Evolutionary conservation across 768 basidiomycete genomes (phyloP), one percentile per base, ranked within the genome.

Genomic region (Boletellus sp.): DNA sequence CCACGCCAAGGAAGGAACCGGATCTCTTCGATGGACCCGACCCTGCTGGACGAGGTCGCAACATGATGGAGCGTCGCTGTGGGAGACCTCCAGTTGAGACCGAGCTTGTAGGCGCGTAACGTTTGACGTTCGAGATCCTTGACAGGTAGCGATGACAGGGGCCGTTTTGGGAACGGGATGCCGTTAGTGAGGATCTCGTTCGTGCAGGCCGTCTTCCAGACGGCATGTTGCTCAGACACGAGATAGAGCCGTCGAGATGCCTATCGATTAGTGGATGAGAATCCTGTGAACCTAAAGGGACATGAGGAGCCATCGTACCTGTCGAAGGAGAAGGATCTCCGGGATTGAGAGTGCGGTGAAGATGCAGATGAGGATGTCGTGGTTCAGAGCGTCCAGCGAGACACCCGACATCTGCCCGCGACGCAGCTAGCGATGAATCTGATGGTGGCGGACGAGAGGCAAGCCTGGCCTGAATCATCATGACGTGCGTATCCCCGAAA

Each of bases 201-300:
- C 16, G 54, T 57, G 56, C 75, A 79, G 16, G 75, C 77, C 38
- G 75, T 75, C 15, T 70, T 72, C 85, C 85, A 87, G 12, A 85
- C 74, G 48, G 77, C 72, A 40, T 75, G 78, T 22, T 78, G 68
- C 6, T 60, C 64, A 1, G 79, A 77, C n/a, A 83, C 51, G 10
- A 57, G 47, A 34, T 62, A 58, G 26, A 85, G 58, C n/a, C 72
- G 71, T 55, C 65, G 77, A 53, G 78, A 85, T 46, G 75, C 76
- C 81, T 85, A 34, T 35, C 13, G 12, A 54, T 5, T 11, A 28
- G 4, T 8, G 6, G n/a, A 47, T 37, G 28, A 40, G 28, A 13
- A 44, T 23, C 32, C 19, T 40, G 37, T 20, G 37, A 31, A 39
- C 3, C 35, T 3, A 10, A 37, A 34, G 17, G 26, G 36, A 40